phyloP scores from a whole-genome alignment of 2,329 filamentous ascomycete genomes.

The Elsinoe arachidis region DNA sequence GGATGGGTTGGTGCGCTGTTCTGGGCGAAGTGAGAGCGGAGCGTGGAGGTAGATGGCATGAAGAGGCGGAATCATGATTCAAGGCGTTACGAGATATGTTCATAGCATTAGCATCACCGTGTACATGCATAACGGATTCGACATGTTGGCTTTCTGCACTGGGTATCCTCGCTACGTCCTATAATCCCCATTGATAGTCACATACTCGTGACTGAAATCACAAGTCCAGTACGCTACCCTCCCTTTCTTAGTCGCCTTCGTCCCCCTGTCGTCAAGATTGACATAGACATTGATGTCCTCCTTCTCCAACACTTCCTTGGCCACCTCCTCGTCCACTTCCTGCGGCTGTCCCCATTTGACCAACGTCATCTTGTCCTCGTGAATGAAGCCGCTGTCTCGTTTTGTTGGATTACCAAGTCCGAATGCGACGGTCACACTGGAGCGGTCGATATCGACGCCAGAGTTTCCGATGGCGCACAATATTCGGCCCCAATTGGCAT shows the following conservation, averaged over 20 bases:
- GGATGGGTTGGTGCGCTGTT: slow-evolving; percentile 2
- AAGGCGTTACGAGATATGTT: slow-evolving; percentile 1
- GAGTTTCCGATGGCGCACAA: slow-evolving; percentile 87
- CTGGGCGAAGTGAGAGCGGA: slow-evolving; percentile 1
- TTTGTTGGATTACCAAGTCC: slow-evolving; percentile 28
- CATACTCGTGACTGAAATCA: slow-evolving; percentile 78
- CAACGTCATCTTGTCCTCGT: slow-evolving; percentile 61
- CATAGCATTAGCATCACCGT: not conserved
- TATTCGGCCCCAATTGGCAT: slow-evolving; percentile 98
- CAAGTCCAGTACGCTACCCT: slow-evolving; percentile 75
- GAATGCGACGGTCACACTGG: slow-evolving; percentile 69
- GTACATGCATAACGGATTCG: not conserved
- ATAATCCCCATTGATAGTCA: slow-evolving; percentile 62
- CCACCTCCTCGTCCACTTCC: slow-evolving; percentile 65
- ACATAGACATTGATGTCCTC: slow-evolving; percentile 76
- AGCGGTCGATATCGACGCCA: slow-evolving; percentile 58
- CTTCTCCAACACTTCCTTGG: slow-evolving; percentile 66
- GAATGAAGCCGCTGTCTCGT: slow-evolving; percentile 61
- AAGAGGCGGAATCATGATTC: not conserved
- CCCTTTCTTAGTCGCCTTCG: slow-evolving; percentile 6
- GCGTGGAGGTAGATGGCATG: not conserved
- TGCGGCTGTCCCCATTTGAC: slow-evolving; percentile 69
- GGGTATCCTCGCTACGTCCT: slow-evolving; percentile 38
- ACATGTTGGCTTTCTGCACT: too few species aligned
- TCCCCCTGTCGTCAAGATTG: slow-evolving; percentile 49